Conservation (phyloP, 2,329 filamentous ascomycete genomes). For the Paecilomyces dactylethromorphus region DNA sequence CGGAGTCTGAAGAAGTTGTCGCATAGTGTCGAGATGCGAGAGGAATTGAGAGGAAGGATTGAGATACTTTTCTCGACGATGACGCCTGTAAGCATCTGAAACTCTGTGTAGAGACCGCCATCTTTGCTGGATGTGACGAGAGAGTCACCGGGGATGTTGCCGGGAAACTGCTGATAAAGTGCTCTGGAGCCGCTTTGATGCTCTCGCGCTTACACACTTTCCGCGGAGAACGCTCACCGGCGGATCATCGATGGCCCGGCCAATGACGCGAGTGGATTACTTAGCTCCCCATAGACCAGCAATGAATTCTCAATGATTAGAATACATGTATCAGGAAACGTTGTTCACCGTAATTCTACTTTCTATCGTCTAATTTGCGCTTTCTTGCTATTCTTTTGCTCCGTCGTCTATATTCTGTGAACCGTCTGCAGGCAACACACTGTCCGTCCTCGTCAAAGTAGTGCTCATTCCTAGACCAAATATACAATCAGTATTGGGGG, state of each 20-base stretch:
- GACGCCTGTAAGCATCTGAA: constrained; percentile 26
- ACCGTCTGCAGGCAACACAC: constrained; percentile 3
- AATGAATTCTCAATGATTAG: too few relatives aligned
- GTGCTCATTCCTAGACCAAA: constrained; percentile 6
- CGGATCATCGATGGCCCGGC: constrained; percentile 1
- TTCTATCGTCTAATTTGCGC: constrained; percentile 22
- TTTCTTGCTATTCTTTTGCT: constrained; percentile 11
- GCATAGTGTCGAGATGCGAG: constrained; percentile 28
- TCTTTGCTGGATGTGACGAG: constrained; percentile 10
- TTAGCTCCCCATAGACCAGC: too few relatives aligned
- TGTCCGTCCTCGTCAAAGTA: constrained; percentile 9
- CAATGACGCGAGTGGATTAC: neutral
- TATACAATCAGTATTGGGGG: neutral
- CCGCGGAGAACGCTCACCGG: neutral
- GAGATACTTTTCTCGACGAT: constrained; percentile 9
- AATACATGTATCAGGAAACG: too few relatives aligned
- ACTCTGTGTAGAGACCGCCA: constrained; percentile 26
- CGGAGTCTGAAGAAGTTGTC: constrained; percentile 29
- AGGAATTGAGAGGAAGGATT: constrained; percentile 11
- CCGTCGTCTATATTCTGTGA: neutral
- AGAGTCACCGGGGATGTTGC: neutral
- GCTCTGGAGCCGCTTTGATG: neutral
- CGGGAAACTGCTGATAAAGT: neutral
- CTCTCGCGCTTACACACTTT: neutral
- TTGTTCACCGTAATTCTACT: too few relatives aligned